Evolutionary conservation across 2,329 filamentous ascomycete genomes (phyloP).

Genomic region (Polychaeton citri): DNA sequence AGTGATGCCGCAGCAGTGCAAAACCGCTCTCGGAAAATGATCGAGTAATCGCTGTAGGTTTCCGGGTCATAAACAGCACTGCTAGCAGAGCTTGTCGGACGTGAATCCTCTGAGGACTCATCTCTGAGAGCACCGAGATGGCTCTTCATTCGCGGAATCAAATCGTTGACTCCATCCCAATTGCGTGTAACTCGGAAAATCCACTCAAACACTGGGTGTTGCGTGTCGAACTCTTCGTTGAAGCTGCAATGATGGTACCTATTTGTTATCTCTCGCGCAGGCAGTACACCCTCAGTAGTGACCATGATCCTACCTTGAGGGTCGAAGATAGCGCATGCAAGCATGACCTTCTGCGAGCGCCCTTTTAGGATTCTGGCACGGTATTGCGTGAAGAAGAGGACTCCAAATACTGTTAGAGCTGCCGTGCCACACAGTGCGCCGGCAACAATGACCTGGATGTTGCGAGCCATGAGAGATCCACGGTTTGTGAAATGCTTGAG

Average conservation of each 20-base stretch:
- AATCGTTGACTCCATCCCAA: conserved; percentile 55
- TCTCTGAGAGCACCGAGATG: conserved; percentile 43
- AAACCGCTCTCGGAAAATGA: conserved; percentile 70
- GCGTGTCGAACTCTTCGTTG: conserved; percentile 61
- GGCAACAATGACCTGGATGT: conserved; percentile 60
- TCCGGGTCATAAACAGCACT: conserved; percentile 36
- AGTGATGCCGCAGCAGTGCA: conserved; percentile 67
- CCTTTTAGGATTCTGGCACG: conserved; percentile 25
- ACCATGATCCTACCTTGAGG: conserved; percentile 53
- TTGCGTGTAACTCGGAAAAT: conserved; percentile 69
- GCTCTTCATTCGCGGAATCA: conserved; percentile 58
- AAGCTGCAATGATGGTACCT: conserved; percentile 53
- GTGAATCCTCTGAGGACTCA: conserved; percentile 17
- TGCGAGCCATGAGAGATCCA: conserved; percentile 34
- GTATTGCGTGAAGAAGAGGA: conserved; percentile 24
- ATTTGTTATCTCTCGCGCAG: conserved; percentile 65
- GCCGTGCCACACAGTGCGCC: conserved; percentile 43
- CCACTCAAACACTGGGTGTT: conserved; percentile 76
- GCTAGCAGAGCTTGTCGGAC: conserved; percentile 15
- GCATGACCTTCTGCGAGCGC: conserved; percentile 40
- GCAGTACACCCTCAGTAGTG: conserved; percentile 54
- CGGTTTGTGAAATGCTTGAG: conserved; percentile 35
- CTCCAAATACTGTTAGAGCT: conserved; percentile 21
- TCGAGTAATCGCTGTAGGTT: conserved; percentile 55
- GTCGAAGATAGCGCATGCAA: conserved; percentile 54